Evolutionary conservation across 306 rosid genomes (phyloP).

Genomic region (Dalbergia cultrata): DNA sequence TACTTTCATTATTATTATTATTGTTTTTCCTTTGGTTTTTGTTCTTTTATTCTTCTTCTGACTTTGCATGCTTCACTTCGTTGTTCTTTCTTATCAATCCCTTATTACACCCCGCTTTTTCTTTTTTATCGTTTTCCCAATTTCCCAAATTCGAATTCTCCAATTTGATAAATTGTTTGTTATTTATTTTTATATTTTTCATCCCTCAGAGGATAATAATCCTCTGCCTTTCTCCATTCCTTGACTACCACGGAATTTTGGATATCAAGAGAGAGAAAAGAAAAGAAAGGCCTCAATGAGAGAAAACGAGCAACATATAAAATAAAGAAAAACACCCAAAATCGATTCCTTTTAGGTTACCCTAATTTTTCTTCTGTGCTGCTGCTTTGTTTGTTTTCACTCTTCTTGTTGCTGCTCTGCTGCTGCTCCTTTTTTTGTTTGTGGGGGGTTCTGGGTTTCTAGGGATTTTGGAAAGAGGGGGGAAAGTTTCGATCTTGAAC

Average conservation of each 20-base stretch:
- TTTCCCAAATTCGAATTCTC: slow-evolving; percentile 34
- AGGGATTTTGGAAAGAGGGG: slow-evolving; percentile 54
- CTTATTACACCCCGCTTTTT: slow-evolving; percentile 23
- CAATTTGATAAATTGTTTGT: slow-evolving; percentile 47
- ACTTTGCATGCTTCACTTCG: slow-evolving; percentile 21
- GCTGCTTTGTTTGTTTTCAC: slow-evolving; percentile 36
- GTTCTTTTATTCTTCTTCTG: slow-evolving; percentile 51
- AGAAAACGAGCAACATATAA: slow-evolving; percentile 8
- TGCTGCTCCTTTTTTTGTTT: slow-evolving; percentile 9
- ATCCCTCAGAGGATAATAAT: slow-evolving; percentile 64
- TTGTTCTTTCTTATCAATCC: slow-evolving; percentile 61
- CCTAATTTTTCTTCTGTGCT: slow-evolving; percentile 46
- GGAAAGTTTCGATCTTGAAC: slow-evolving; percentile 62
- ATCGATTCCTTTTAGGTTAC: slow-evolving; percentile 57
- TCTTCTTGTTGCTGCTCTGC: slow-evolving; percentile 32
- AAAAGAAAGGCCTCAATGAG: slow-evolving; percentile 3
- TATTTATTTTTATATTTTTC: slow-evolving; percentile 46
- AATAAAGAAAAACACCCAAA: slow-evolving; percentile 9
- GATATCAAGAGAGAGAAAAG: slow-evolving; percentile 47
- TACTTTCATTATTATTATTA: slow-evolving; percentile 40
- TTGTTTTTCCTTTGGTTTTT: slow-evolving; percentile 54
- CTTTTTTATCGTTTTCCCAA: not conserved
- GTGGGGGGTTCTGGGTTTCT: slow-evolving; percentile 57
- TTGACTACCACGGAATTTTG: slow-evolving; percentile 80
- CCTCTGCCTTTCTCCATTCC: slow-evolving; percentile 68